phyloP scores from a whole-genome alignment of 1,139 yeast genomes.

The Magnusiomyces clavatus region DNA sequence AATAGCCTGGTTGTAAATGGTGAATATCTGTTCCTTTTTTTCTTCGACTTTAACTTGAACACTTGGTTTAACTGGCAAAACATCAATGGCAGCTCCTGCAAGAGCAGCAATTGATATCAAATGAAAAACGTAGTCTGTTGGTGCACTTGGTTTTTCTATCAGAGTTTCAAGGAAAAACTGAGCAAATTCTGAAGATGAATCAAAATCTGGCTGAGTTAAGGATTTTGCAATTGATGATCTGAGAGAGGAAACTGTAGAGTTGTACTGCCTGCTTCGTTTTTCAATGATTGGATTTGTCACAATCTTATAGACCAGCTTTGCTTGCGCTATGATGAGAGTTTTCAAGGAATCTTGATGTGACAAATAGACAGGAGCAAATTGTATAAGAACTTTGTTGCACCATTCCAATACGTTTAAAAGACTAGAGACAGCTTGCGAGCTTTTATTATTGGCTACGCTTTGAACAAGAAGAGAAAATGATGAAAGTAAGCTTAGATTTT shows the following conservation, averaged over 20 bases:
- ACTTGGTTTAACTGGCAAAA: constrained; percentile 22
- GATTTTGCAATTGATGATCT: constrained; percentile 20
- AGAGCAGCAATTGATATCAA: constrained; percentile 23
- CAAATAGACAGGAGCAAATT: constrained; percentile 10
- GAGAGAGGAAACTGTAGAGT: constrained; percentile 25
- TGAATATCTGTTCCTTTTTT: constrained; percentile 19
- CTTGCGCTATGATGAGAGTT: constrained; percentile 22
- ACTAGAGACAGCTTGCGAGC: constrained; percentile 45
- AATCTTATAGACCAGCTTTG: constrained; percentile 22
- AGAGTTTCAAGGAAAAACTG: constrained; percentile 20
- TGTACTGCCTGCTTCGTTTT: constrained; percentile 21
- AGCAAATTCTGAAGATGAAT: constrained; percentile 13
- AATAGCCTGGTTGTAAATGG: constrained; percentile 25
- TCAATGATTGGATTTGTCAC: constrained; percentile 16
- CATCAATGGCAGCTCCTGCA: constrained; percentile 26
- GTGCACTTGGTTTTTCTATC: constrained; percentile 11
- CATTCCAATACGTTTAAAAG: constrained; percentile 51
- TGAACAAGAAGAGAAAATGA: constrained; percentile 20
- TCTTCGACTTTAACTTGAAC: constrained; percentile 18
- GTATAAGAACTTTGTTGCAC: constrained; percentile 36
- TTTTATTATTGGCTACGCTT: constrained; percentile 31
- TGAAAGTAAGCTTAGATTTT: constrained; percentile 30
- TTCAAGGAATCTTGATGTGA: constrained; percentile 12
- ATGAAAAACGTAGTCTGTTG: constrained; percentile 18
- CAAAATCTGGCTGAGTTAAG: constrained; percentile 8